Conservation (phyloP, 495 filamentous ascomycete genomes). For the Letharia columbiana region DNA sequence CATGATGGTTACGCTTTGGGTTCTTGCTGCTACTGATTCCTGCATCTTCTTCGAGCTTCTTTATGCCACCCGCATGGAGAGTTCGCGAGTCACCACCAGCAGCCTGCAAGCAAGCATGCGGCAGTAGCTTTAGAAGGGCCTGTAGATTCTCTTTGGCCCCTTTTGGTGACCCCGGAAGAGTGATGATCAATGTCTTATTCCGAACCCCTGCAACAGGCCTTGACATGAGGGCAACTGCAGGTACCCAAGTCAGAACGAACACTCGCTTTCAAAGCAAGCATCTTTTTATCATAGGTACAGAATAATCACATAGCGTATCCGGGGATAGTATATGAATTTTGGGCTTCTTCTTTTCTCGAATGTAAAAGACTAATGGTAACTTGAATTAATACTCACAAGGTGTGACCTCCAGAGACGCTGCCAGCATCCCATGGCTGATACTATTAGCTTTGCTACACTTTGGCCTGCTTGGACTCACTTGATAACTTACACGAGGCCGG, state of each 20-base stretch:
- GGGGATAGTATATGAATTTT: neutral
- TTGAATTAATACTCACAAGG: constrained; percentile 56
- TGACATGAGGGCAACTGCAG: constrained; percentile 89
- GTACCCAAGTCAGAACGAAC: constrained; percentile 18
- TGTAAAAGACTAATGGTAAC: constrained; percentile 11
- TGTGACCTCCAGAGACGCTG: constrained; percentile 74
- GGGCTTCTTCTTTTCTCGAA: neutral
- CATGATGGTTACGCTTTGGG: constrained; percentile 40
- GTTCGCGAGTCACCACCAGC: constrained; percentile 72
- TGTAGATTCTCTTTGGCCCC: constrained; percentile 95
- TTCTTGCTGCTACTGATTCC: constrained; percentile 44
- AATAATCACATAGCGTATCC: neutral
- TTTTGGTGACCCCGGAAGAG: constrained; percentile 90
- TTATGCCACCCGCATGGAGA: constrained; percentile 71
- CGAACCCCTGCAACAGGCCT: constrained; percentile 86
- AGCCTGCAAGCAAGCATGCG: constrained; percentile 88
- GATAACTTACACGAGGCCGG: constrained; percentile 67
- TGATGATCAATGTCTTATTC: constrained; percentile 76
- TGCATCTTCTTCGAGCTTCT: constrained; percentile 76
- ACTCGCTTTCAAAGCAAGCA: neutral
- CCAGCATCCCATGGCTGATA: constrained; percentile 79
- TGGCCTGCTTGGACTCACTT: neutral
- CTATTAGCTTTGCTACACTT: constrained; percentile 28
- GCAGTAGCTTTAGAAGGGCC: constrained; percentile 77
- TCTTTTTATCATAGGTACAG: neutral